phyloP scores from a whole-genome alignment of 805 yeast genomes.

The Candida quercuum region DNA sequence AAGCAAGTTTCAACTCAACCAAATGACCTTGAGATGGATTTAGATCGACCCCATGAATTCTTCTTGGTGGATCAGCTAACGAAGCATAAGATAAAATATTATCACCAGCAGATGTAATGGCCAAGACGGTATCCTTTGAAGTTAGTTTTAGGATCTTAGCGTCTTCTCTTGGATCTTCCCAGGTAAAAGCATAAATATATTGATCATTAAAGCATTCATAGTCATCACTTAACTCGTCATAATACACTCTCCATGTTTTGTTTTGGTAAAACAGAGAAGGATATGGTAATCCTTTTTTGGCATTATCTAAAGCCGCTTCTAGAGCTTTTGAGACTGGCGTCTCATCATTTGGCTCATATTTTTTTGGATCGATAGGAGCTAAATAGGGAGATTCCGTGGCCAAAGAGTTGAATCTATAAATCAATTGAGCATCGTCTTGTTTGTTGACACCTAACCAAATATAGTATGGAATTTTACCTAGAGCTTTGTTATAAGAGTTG shows the following conservation, averaged over 20 bases:
- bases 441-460: conserved; percentile 80
- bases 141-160: conserved; percentile 55
- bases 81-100: conserved; percentile 71
- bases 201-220: conserved; percentile 71
- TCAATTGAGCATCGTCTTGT: conserved; percentile 40
- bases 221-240: conserved; percentile 62
- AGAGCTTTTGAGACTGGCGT: conserved; percentile 59
- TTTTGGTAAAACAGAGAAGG: conserved; percentile 78
- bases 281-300: conserved; percentile 62
- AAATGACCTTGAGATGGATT: conserved; percentile 82
- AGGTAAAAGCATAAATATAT: conserved; percentile 81
- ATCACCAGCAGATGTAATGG: conserved; percentile 86
- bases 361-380: conserved; percentile 43
- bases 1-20: conserved; percentile 72
- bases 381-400: conserved; percentile 82
- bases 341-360: conserved; percentile 15
- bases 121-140: conserved; percentile 66
- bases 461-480: conserved; percentile 78
- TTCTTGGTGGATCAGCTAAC: conserved; percentile 61
- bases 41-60: conserved; percentile 80
- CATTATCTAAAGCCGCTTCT: conserved; percentile 65
- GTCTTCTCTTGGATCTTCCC: conserved; percentile 90
- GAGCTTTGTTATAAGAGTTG: conserved; percentile 55
- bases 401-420: conserved; percentile 55
- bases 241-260: conserved; percentile 75